Percentiles rank a stretch among this genome's conserved stretches.
These are phyloP conservation scores for Heterobasidion occidentale DNA, from an alignment of 1,284 basidiomycete genomes.

Conservation along the genomic window DNA sequence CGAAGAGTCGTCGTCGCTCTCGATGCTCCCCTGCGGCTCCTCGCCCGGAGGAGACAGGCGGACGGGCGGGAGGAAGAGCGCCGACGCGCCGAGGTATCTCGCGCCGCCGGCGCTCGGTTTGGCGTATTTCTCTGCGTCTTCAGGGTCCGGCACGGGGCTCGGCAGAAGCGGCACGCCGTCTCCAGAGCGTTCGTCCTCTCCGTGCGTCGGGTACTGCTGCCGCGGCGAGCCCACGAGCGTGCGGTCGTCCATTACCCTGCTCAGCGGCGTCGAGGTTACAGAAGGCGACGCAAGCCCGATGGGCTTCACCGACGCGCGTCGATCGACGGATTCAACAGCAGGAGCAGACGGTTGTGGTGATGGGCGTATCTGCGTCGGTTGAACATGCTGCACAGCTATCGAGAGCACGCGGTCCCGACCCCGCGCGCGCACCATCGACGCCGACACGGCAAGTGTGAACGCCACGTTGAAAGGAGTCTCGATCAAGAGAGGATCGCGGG, in stretches of 20 bases:
- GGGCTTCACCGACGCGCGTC: background rate
- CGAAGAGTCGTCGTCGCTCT: slow-evolving; percentile 22
- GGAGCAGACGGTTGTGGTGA: slow-evolving; percentile 12
- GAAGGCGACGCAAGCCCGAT: slow-evolving; percentile 13
- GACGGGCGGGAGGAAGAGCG: slow-evolving; percentile 8
- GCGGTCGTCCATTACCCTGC: slow-evolving; percentile 10
- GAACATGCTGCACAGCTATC: slow-evolving; percentile 59
- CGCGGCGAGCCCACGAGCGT: slow-evolving; percentile 8
- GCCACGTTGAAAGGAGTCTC: slow-evolving; percentile 52
- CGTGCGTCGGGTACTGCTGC: background rate
- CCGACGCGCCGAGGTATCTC: slow-evolving; percentile 10
- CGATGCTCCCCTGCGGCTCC: slow-evolving; percentile 16
- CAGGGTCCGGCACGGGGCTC: slow-evolving; percentile 4
- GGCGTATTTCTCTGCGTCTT: slow-evolving; percentile 8
- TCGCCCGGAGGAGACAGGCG: background rate
- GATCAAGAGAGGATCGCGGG: slow-evolving; percentile 34
- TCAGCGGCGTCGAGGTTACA: slow-evolving; percentile 10
- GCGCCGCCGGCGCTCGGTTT: slow-evolving; percentile 3
- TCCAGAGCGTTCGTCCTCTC: background rate
- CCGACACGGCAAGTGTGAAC: slow-evolving; percentile 43
- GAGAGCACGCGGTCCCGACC: slow-evolving; percentile 32
- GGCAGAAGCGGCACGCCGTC: slow-evolving; percentile 1
- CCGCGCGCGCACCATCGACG: slow-evolving; percentile 22
- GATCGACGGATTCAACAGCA: slow-evolving; percentile 6
- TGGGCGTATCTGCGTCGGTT: slow-evolving; percentile 8